Conservation (phyloP, 305 asterid genomes). For the Fraxinus baroniana region DNA sequence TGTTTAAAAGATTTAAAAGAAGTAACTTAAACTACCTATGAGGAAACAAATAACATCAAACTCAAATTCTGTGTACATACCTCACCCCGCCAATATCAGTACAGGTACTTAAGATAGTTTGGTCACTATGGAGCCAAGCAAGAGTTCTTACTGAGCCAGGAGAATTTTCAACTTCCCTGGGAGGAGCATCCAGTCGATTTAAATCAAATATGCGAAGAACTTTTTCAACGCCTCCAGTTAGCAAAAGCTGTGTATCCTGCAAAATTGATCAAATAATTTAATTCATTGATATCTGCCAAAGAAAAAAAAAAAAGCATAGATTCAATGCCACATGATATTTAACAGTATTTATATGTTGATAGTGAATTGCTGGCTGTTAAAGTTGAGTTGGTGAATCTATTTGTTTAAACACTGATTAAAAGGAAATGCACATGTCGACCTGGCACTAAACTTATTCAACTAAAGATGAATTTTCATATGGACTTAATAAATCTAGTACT, state of each 20-base stretch:
- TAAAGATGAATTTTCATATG: neutral
- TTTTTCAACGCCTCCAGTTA: constrained; percentile 91
- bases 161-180: constrained; percentile 82
- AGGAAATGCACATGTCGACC: neutral
- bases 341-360: neutral
- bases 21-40: constrained; percentile 6
- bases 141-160: constrained; percentile 86
- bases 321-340: neutral
- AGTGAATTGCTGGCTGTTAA: neutral
- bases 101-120: constrained; percentile 86
- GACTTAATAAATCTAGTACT: neutral
- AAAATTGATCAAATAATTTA: constrained; percentile 23
- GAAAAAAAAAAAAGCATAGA: constrained; percentile 1
- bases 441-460: neutral
- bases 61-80: constrained; percentile 36
- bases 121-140: constrained; percentile 94
- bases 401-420: neutral
- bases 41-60: neutral
- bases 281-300: constrained; percentile 8
- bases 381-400: neutral
- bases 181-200: constrained; percentile 80
- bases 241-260: constrained; percentile 71
- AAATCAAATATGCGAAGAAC: constrained; percentile 75
- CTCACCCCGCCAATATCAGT: constrained; percentile 89
- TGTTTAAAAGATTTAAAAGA: neutral